These are phyloP conservation scores for Hortaea werneckii DNA, from an alignment of 2,329 filamentous ascomycete genomes.

Conservation along the genomic window DNA sequence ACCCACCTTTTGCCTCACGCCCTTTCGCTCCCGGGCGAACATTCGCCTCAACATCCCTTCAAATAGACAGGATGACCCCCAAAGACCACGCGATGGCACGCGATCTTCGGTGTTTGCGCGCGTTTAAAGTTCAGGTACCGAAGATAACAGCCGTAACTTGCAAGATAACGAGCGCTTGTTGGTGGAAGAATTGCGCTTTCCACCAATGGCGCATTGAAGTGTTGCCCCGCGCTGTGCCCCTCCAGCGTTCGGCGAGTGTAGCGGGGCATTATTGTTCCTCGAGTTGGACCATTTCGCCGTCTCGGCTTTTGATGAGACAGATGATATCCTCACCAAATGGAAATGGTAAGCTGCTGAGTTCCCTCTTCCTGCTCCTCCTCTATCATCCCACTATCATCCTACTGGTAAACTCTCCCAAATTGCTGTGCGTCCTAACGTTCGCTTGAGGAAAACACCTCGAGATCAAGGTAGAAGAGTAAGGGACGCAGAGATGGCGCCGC, in stretches of 20 bases:
- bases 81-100: background rate
- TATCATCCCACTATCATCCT: no score
- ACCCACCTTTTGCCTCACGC: no score
- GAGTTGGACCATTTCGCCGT: background rate
- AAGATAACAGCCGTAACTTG: background rate
- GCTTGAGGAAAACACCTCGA: no score
- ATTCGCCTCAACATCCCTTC: no score
- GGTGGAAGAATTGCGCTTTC: constrained; percentile 7
- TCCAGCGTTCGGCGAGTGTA: background rate
- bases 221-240: background rate
- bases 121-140: background rate
- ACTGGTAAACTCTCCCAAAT: no score
- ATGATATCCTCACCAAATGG: background rate
- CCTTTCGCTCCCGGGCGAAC: no score
- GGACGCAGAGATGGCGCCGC: constrained; percentile 34
- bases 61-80: background rate
- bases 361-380: background rate
- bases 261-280: constrained; percentile 1
- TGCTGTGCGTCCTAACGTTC: no score
- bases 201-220: constrained; percentile 3
- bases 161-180: background rate
- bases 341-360: background rate
- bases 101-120: background rate
- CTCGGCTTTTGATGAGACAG: constrained; percentile 1
- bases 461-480: no score